Conservation (phyloP, 495 filamentous ascomycete genomes). For the Podospora appendiculata region DNA sequence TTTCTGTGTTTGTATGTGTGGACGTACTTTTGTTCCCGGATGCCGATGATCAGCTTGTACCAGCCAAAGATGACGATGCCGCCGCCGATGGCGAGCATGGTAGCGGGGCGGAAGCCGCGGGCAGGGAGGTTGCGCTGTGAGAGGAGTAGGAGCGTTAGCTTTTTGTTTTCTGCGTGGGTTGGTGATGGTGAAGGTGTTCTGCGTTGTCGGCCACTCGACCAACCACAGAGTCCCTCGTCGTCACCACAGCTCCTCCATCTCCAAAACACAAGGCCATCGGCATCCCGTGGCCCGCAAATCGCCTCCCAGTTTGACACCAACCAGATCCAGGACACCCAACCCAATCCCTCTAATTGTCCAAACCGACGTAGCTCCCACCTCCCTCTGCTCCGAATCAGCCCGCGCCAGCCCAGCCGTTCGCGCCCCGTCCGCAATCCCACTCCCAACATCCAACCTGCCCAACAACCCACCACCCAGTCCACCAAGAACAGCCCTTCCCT, state of each 20-base stretch:
- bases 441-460: too few relatives aligned
- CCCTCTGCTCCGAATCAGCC: background rate
- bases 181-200: background rate
- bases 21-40: constrained; percentile 79
- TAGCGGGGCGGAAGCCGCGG: constrained; percentile 76
- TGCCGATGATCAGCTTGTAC: constrained; percentile 69
- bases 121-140: constrained; percentile 81
- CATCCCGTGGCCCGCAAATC: background rate
- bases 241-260: too few relatives aligned
- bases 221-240: too few relatives aligned
- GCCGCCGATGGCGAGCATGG: constrained; percentile 67
- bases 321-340: too few relatives aligned
- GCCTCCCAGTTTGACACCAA: background rate
- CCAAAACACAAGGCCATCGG: too few relatives aligned
- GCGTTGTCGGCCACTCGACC: too few relatives aligned
- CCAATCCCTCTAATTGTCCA: too few relatives aligned
- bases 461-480: too few relatives aligned
- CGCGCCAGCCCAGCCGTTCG: too few relatives aligned
- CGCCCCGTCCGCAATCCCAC: too few relatives aligned
- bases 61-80: constrained; percentile 80
- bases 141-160: constrained; percentile 7
- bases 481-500: too few relatives aligned
- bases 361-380: background rate
- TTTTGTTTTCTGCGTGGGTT: background rate
- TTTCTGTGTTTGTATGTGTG: background rate